These are phyloP conservation scores for Phaeotremella fagi DNA, from an alignment of 768 basidiomycete genomes.

Conservation along the genomic window DNA sequence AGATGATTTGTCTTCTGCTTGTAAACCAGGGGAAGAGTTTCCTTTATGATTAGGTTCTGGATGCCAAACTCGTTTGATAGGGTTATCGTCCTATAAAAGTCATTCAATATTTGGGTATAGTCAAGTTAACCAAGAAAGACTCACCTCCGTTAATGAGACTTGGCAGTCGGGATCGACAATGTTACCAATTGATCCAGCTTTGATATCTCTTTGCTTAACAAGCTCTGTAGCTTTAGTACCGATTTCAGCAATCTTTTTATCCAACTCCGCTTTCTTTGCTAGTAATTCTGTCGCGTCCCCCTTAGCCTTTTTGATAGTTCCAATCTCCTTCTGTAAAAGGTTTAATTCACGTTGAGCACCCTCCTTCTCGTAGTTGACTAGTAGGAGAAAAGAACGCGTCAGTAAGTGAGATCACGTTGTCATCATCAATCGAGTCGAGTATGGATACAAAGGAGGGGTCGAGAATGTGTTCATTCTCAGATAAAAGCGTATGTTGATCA, in stretches of 20 bases:
- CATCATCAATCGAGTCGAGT: no score
- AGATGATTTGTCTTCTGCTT: constrained; percentile 57
- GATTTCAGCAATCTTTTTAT: constrained; percentile 71
- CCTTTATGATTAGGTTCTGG: constrained; percentile 67
- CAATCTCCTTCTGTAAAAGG: constrained; percentile 88
- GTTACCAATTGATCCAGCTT: constrained; percentile 80
- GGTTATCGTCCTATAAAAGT: constrained; percentile 75
- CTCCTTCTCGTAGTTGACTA: constrained; percentile 85
- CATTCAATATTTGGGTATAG: not conserved
- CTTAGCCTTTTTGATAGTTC: constrained; percentile 92
- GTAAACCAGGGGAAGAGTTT: constrained; percentile 34
- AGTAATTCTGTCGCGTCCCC: constrained; percentile 84
- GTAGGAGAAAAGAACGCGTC: no score
- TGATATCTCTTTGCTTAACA: constrained; percentile 56
- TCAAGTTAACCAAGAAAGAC: constrained; percentile 22
- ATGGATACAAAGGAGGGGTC: no score
- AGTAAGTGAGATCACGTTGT: no score
- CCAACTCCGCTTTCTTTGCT: constrained; percentile 74
- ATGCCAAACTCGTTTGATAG: constrained; percentile 74
- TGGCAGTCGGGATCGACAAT: constrained; percentile 83
- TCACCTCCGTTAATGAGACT: constrained; percentile 80
- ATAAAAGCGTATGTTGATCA: no score
- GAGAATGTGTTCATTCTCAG: no score
- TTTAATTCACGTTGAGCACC: constrained; percentile 76
- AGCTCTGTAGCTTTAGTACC: constrained; percentile 72